Conservation (phyloP, 495 filamentous ascomycete genomes). For the Tuber microsphaerosporum region DNA sequence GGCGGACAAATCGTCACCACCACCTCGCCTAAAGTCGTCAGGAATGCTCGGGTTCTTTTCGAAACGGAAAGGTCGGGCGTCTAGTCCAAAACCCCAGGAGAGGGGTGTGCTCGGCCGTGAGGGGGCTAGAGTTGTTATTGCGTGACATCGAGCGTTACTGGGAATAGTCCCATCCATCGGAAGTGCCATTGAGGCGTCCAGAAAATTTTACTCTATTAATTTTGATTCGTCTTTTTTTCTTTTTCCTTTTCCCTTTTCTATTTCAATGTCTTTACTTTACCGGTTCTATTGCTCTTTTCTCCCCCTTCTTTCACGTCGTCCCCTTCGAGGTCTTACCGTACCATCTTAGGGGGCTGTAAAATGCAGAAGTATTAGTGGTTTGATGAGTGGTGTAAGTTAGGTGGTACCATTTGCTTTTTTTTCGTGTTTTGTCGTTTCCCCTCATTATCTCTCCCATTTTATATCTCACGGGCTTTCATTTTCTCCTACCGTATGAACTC, state of each 20-base stretch:
- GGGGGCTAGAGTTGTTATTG: constrained; percentile 70
- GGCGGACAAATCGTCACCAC: constrained; percentile 71
- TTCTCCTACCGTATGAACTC: too few relatives aligned
- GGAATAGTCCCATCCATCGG: not conserved
- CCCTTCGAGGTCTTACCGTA: not conserved
- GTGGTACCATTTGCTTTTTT: constrained; percentile 21
- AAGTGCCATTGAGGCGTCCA: not conserved
- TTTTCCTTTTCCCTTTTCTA: not conserved
- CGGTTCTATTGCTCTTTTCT: not conserved
- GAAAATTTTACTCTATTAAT: constrained; percentile 17
- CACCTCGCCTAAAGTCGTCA: constrained; percentile 55
- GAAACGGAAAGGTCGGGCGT: constrained; percentile 79
- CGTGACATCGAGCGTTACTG: constrained; percentile 6
- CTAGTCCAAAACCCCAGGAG: constrained; percentile 91
- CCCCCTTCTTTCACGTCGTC: not conserved
- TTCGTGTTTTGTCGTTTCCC: not conserved
- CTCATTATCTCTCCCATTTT: constrained; percentile 5
- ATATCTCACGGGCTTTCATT: constrained; percentile 9
- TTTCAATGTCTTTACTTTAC: constrained; percentile 5
- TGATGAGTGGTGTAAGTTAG: constrained; percentile 30
- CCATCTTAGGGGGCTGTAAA: constrained; percentile 5
- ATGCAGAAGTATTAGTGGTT: constrained; percentile 10
- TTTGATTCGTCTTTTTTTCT: constrained; percentile 19
- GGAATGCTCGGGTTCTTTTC: constrained; percentile 86
- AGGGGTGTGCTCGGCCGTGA: constrained; percentile 91